Conservation (phyloP, 371 early-diverging fungal species). For the Actinomortierella ambigua region DNA sequence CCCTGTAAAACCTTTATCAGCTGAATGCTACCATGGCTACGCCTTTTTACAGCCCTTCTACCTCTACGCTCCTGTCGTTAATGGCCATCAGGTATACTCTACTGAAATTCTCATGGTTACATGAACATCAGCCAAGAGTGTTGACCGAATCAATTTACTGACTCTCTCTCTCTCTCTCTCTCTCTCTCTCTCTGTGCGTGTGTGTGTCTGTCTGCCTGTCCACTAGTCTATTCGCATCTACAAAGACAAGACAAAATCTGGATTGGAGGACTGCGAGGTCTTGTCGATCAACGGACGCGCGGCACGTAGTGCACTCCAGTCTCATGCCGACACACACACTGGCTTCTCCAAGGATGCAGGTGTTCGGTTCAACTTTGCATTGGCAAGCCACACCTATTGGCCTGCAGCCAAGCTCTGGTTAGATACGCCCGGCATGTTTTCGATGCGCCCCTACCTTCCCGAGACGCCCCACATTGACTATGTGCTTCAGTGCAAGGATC, state of each 20-base stretch:
- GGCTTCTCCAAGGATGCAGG: slow-evolving; percentile 46
- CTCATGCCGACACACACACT: slow-evolving; percentile 32
- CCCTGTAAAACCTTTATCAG: slow-evolving; percentile 3
- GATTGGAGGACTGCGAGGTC: slow-evolving; percentile 30
- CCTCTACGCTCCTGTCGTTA: slow-evolving; percentile 21
- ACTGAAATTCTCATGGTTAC: too few relatives aligned
- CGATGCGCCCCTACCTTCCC: slow-evolving; percentile 4
- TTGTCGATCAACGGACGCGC: slow-evolving; percentile 41
- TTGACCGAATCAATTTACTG: too few relatives aligned
- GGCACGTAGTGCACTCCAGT: slow-evolving; percentile 36
- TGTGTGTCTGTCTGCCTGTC: slow-evolving; percentile 1
- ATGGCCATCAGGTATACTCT: slow-evolving; percentile 26
- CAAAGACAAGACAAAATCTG: slow-evolving; percentile 4
- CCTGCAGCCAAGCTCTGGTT: not conserved
- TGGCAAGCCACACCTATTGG: slow-evolving; percentile 16
- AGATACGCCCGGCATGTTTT: slow-evolving; percentile 7
- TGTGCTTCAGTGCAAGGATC: slow-evolving; percentile 6
- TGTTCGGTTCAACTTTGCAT: slow-evolving; percentile 45
- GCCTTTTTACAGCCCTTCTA: slow-evolving; percentile 8
- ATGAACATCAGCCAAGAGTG: too few relatives aligned
- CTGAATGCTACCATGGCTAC: slow-evolving; percentile 13
- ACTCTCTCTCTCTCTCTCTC: not conserved
- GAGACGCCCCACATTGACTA: slow-evolving; percentile 3
- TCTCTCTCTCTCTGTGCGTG: slow-evolving; percentile 5
- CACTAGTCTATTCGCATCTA: not conserved